Evolutionary conservation across 2,329 filamentous ascomycete genomes (phyloP).

Genomic region (Aspergillus vadensis): DNA sequence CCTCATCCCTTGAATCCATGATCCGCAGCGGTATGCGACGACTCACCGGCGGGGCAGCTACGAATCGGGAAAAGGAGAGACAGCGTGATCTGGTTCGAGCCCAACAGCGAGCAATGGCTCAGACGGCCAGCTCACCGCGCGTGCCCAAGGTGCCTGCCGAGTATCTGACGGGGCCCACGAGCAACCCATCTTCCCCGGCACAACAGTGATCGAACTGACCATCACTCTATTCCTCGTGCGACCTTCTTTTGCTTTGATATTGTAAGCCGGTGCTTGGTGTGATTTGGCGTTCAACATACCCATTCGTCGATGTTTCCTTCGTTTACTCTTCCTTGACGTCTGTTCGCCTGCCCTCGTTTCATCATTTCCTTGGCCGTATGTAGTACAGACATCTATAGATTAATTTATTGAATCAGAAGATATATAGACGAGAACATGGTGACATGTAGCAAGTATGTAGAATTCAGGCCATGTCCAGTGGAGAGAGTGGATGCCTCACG

Average conservation of each 20-base stretch:
- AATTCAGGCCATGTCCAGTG: no score
- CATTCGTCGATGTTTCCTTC: constrained; percentile 8
- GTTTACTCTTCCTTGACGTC: not conserved
- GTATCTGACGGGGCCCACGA: constrained; percentile 44
- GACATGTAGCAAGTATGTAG: no score
- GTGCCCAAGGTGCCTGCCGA: constrained; percentile 53
- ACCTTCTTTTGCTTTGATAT: not conserved
- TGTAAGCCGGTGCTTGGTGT: constrained; percentile 1
- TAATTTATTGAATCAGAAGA: not conserved
- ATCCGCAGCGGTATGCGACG: constrained; percentile 51
- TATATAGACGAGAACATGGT: not conserved
- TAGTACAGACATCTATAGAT: not conserved
- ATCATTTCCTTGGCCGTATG: not conserved
- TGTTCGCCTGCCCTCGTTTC: constrained; percentile 2
- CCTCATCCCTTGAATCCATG: constrained; percentile 49
- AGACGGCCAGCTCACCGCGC: constrained; percentile 44
- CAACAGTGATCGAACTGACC: constrained; percentile 11
- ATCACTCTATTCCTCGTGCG: not conserved
- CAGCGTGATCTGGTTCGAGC: constrained; percentile 47
- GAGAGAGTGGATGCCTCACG: not conserved
- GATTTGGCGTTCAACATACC: constrained; percentile 11
- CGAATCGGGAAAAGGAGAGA: constrained; percentile 46
- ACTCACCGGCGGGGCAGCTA: constrained; percentile 47
- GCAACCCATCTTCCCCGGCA: constrained; percentile 40
- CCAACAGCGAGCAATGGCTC: constrained; percentile 44